A percentile compares a stretch with the other conserved stretches of the same genome.
phyloP scores from a whole-genome alignment of 2,329 filamentous ascomycete species.

The Ophiostoma sp. region DNA sequence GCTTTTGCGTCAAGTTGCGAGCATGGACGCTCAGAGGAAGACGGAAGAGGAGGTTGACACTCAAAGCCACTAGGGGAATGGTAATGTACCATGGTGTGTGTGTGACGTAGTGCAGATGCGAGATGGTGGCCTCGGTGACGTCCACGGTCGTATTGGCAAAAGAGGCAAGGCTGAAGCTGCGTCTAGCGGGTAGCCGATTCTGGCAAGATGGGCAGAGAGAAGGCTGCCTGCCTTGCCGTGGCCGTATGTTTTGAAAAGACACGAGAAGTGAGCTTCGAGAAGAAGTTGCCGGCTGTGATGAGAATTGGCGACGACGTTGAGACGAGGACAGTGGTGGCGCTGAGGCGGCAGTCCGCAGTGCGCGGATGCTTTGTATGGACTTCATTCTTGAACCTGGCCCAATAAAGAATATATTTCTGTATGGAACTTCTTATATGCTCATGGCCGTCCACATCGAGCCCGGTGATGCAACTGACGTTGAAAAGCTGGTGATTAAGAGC shows the following conservation, averaged over 20 bases:
- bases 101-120: slow-evolving; percentile 39
- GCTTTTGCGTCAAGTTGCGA: slow-evolving; percentile 31
- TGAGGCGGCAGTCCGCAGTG: background rate
- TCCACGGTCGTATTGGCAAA: slow-evolving; percentile 33
- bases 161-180: slow-evolving; percentile 20
- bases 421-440: background rate
- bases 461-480: slow-evolving; percentile 1
- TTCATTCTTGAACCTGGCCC: background rate
- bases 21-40: slow-evolving; percentile 44
- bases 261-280: background rate
- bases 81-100: slow-evolving; percentile 50
- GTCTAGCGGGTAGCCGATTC: background rate
- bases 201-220: background rate
- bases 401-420: background rate
- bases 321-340: background rate
- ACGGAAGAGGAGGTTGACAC: slow-evolving; percentile 36
- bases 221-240: background rate
- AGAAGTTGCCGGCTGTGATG: background rate
- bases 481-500: background rate
- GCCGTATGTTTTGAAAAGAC: background rate
- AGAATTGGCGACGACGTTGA: background rate
- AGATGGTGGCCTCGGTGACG: slow-evolving; percentile 40
- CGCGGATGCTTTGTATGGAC: background rate
- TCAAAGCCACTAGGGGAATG: slow-evolving; percentile 48
- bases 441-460: background rate